Base-by-base conservation (phyloP, 1,139 yeast genomes). In the Yamadazyma diospyri region DNA sequence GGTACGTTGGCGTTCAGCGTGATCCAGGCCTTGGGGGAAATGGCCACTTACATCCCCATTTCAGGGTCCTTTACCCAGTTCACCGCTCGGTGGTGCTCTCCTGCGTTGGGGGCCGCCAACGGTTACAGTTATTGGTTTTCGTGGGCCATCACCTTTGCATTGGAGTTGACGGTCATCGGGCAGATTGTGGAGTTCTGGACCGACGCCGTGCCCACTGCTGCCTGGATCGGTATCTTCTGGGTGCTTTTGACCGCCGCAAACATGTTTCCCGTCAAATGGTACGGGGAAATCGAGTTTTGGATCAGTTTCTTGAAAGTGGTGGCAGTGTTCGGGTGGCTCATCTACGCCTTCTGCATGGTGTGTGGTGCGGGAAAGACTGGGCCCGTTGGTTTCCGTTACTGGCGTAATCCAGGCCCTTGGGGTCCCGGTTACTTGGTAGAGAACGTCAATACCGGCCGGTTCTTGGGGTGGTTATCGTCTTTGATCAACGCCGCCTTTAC, bases 331-430 rank as follows among this genome's bases (percentile, higher is more conserved):
- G 89, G 89, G 16, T 81, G 83, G 73, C 58, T 82, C 45, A 49
- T 82, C 21, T 81, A 80, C 47, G 81, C 84, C 23, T 65, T 82
- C 42, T 64, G 77, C 51, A 77, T 79, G 66, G 85, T 80, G 18
- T 78, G 86, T 52, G 94, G 94, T 45, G 86, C 81, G 9, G 81
- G 83, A 36, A 45, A 57, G 29, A 69, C 75, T 11, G 87, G 88
- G 12, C 83, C 88, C 11, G 73, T 84, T 29, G 94, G 92, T 6
- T 83, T 82, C 68, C 71, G 88, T 55, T 87, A 88, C 64, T 89
- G 97, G 97, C 78, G 89, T 59, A 64, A 88, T 51, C 96, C 96
- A 3, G 96, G 96, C 34, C 81, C 96, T 2, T 86, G 74, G 79
- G 88, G 86, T 42, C 71, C 80, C 6, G 87, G 86, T 29, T 61